Evolutionary conservation across 352 stramenopile species (phyloP).

Genomic region (Pythium oligandrum): DNA sequence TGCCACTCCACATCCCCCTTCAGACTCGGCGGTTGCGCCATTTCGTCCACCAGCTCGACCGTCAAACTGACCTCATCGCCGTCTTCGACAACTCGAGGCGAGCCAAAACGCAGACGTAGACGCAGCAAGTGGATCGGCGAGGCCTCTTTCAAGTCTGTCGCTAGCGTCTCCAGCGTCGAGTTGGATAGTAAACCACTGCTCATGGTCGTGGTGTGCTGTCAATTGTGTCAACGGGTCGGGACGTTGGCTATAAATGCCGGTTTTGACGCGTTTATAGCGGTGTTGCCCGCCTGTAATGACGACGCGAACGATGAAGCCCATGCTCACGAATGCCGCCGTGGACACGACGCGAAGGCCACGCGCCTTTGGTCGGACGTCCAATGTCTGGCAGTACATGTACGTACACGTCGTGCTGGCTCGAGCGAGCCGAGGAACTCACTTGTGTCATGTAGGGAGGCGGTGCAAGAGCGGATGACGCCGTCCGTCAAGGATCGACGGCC

Average conservation of each 20-base stretch:
- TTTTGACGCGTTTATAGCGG: too few relatives aligned
- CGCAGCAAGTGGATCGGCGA: conserved; percentile 21
- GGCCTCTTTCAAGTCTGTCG: conserved; percentile 1
- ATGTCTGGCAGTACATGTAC: conserved; percentile 66
- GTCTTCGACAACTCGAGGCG: conserved; percentile 17
- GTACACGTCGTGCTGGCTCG: conserved; percentile 1
- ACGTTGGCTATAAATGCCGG: too few relatives aligned
- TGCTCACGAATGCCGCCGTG: too few relatives aligned
- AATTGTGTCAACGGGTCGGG: too few relatives aligned
- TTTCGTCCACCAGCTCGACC: conserved; percentile 54
- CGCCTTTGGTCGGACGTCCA: conserved; percentile 60
- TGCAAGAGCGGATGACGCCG: conserved; percentile 36
- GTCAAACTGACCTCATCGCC: conserved; percentile 28
- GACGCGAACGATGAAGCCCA: too few relatives aligned
- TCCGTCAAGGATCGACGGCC: conserved; percentile 12
- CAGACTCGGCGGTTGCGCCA: conserved; percentile 25
- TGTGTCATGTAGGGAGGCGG: conserved; percentile 15
- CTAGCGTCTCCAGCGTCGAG: conserved; percentile 2
- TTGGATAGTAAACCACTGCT: not conserved
- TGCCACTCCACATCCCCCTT: too few relatives aligned
- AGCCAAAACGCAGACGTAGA: conserved; percentile 42
- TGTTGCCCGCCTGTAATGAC: too few relatives aligned
- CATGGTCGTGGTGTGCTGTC: too few relatives aligned
- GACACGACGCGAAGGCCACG: conserved; percentile 15
- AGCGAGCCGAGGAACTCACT: too few relatives aligned